phyloP scores from a whole-genome alignment of 1,284 basidiomycete genomes.

The Schizopora paradoxa region DNA sequence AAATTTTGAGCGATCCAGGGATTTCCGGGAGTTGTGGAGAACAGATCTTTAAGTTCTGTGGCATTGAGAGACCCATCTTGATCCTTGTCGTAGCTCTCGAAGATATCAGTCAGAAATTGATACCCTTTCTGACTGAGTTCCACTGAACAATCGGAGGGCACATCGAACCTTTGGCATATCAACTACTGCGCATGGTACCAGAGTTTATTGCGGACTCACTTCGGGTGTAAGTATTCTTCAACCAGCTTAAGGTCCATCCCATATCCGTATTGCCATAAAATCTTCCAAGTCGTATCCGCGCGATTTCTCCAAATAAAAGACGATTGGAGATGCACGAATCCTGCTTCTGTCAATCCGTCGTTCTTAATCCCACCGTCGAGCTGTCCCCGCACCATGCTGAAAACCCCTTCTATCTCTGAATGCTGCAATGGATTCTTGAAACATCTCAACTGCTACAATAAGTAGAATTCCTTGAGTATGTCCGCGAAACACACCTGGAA shows the following conservation, averaged over 20 bases:
- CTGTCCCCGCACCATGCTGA: slow-evolving; percentile 77
- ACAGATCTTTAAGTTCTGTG: slow-evolving; percentile 84
- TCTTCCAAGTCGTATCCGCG: slow-evolving; percentile 97
- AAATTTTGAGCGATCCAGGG: slow-evolving; percentile 87
- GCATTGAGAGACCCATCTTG: slow-evolving; percentile 89
- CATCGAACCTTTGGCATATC: slow-evolving; percentile 67
- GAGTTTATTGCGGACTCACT: slow-evolving; percentile 42
- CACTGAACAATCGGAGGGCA: slow-evolving; percentile 89
- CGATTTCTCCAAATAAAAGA: slow-evolving; percentile 96
- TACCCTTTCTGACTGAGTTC: slow-evolving; percentile 92
- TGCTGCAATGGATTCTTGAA: slow-evolving; percentile 90
- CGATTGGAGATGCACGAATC: slow-evolving; percentile 94
- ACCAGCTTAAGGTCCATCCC: slow-evolving; percentile 88
- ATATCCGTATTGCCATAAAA: slow-evolving; percentile 92
- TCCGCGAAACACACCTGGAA: slow-evolving; percentile 68
- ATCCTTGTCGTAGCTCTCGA: slow-evolving; percentile 97
- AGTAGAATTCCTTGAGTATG: slow-evolving; percentile 6
- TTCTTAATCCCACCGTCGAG: slow-evolving; percentile 63
- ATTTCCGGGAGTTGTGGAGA: slow-evolving; percentile 92
- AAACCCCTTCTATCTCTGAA: slow-evolving; percentile 91
- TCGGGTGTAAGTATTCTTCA: slow-evolving; percentile 84
- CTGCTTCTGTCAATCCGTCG: slow-evolving; percentile 85
- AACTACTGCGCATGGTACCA: slow-evolving; percentile 20
- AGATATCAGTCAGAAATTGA: slow-evolving; percentile 96
- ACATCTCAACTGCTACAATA: slow-evolving; percentile 53